phyloP scores from a whole-genome alignment of 2,329 filamentous ascomycete species.

The Colletotrichum sp. region DNA sequence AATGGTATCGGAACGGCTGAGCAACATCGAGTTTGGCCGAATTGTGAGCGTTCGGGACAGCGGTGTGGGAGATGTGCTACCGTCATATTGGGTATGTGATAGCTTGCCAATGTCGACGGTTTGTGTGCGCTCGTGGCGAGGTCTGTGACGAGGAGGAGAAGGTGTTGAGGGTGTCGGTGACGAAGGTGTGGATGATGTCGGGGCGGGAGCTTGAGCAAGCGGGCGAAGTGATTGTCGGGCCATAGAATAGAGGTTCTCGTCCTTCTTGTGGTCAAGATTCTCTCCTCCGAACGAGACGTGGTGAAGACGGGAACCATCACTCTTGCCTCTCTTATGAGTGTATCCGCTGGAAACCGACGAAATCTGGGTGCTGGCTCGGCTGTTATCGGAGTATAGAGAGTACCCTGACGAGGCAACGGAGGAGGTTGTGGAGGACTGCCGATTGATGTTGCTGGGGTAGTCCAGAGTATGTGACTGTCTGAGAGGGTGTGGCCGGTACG shows the following conservation, averaged over 20 bases:
- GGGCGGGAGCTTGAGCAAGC: constrained; percentile 69
- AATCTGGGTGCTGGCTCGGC: constrained; percentile 72
- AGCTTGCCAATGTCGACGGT: constrained; percentile 67
- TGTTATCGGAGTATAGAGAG: constrained; percentile 65
- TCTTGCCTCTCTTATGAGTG: constrained; percentile 77
- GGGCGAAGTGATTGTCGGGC: constrained; percentile 80
- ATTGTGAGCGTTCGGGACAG: constrained; percentile 46
- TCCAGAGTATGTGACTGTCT: constrained; percentile 61
- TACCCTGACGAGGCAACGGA: constrained; percentile 75
- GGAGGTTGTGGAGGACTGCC: constrained; percentile 73
- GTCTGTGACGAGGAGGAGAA: constrained; percentile 41
- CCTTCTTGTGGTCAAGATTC: constrained; percentile 35
- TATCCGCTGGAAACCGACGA: constrained; percentile 73
- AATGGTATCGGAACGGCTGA: constrained; percentile 63
- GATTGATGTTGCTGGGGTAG: constrained; percentile 49
- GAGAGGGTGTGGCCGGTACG: constrained; percentile 62
- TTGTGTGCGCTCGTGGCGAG: constrained; percentile 62
- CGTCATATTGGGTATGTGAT: constrained; percentile 51
- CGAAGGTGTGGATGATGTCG: constrained; percentile 35
- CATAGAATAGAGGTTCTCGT: constrained; percentile 69
- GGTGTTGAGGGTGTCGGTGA: constrained; percentile 28
- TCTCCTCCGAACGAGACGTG: constrained; percentile 35
- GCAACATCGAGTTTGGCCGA: constrained; percentile 66
- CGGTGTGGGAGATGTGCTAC: constrained; percentile 45
- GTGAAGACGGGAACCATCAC: constrained; percentile 67